Percentiles rank a stretch among this genome's conserved stretches.
These are phyloP conservation scores for Pichia sorboxylosa DNA, from an alignment of 1,139 yeast genomes.

Conservation along the genomic window DNA sequence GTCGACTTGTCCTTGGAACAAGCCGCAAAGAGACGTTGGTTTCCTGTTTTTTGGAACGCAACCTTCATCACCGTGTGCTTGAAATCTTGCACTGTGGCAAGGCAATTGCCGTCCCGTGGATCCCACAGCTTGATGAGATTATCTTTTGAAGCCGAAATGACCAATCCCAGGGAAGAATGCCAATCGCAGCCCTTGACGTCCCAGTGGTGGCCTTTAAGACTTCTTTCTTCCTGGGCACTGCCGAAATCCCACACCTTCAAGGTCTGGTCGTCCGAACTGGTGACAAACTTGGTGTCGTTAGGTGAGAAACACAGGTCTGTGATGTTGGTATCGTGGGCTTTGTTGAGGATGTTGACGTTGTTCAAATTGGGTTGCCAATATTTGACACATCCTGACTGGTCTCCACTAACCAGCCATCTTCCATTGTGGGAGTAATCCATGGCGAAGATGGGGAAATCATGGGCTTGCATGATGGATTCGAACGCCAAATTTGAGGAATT, in stretches of 20 bases:
- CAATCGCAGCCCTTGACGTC: conserved; percentile 96
- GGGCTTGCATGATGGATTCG: conserved; percentile 97
- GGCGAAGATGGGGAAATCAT: conserved; percentile 78
- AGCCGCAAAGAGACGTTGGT: conserved; percentile 68
- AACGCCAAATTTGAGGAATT: conserved; percentile 91
- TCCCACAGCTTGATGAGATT: conserved; percentile 92
- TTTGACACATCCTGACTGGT: conserved; percentile 81
- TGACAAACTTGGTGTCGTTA: conserved; percentile 78
- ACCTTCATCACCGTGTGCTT: conserved; percentile 87
- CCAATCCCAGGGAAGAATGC: conserved; percentile 82
- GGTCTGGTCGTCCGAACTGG: conserved; percentile 85
- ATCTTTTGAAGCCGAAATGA: conserved; percentile 86
- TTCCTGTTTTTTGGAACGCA: conserved; percentile 53
- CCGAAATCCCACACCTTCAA: conserved; percentile 91
- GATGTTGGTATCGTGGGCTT: conserved; percentile 70
- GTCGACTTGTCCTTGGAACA: conserved; percentile 84
- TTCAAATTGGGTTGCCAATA: conserved; percentile 98
- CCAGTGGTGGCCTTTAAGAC: conserved; percentile 92
- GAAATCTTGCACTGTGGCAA: conserved; percentile 79
- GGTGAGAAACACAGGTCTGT: conserved; percentile 86
- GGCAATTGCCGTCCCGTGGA: conserved; percentile 65
- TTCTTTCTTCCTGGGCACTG: conserved; percentile 74
- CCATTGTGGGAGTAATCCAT: conserved; percentile 79
- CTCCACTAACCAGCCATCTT: conserved; percentile 91
- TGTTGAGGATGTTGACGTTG: conserved; percentile 72